These are phyloP conservation scores for Aspergillus coremiiformis DNA, from an alignment of 495 filamentous ascomycete species.

Conservation along the genomic window DNA sequence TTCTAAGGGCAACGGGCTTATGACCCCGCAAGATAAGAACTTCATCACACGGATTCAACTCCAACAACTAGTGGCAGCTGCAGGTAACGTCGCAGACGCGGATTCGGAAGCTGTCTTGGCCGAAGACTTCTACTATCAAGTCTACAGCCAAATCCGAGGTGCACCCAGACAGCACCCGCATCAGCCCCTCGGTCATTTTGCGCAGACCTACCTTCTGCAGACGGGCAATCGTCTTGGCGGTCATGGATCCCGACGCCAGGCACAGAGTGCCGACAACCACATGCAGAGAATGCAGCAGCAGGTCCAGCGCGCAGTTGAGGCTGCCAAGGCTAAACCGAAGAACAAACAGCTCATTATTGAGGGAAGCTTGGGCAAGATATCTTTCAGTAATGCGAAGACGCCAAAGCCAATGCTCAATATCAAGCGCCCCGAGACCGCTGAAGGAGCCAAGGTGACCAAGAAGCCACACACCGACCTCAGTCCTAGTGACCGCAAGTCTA, in stretches of 20 bases:
- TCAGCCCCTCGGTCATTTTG: constrained; percentile 90
- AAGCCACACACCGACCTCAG: constrained; percentile 42
- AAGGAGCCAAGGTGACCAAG: constrained; percentile 39
- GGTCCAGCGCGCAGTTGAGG: constrained; percentile 93
- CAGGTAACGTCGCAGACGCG: constrained; percentile 73
- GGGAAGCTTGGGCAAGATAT: constrained; percentile 96
- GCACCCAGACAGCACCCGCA: constrained; percentile 78
- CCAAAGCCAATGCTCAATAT: constrained; percentile 91
- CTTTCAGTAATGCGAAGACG: constrained; percentile 96
- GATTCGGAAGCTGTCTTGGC: constrained; percentile 70
- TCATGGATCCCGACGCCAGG: constrained; percentile 54
- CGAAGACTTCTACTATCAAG: constrained; percentile 98
- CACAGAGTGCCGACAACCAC: constrained; percentile 81
- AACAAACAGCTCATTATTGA: constrained; percentile 97
- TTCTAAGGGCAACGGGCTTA: constrained; percentile 90
- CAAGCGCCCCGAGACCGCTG: constrained; percentile 73
- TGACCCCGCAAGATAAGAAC: constrained; percentile 99
- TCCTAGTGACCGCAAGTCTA: constrained; percentile 68
- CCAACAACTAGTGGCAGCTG: constrained; percentile 88
- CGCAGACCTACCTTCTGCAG: constrained; percentile 94
- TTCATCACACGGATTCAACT: constrained; percentile 97
- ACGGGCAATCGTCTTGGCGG: constrained; percentile 73
- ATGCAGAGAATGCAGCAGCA: constrained; percentile 99
- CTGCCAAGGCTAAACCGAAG: constrained; percentile 93
- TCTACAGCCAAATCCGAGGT: constrained; percentile 86